Evolutionary conservation across 1,139 yeast species (phyloP).

Genomic region (Suhomyces taliae): DNA sequence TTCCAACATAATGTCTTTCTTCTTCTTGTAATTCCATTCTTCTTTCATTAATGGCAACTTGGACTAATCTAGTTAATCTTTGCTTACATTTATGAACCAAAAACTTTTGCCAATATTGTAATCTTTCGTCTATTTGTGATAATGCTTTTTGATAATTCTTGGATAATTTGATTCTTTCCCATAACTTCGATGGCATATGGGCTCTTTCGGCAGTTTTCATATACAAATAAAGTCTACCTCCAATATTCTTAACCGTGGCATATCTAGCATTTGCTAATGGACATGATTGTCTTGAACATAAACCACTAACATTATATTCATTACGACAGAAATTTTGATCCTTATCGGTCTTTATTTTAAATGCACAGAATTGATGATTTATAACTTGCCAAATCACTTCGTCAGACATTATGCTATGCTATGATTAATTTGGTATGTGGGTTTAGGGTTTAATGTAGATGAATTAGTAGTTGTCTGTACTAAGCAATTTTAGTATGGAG

Average conservation of each 20-base stretch:
- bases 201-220: slow-evolving; percentile 98
- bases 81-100: slow-evolving; percentile 93
- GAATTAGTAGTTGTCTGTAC: neutral
- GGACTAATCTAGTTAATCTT: slow-evolving; percentile 89
- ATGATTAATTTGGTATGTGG: neutral
- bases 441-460: neutral
- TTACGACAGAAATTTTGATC: slow-evolving; percentile 84
- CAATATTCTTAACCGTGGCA: slow-evolving; percentile 89
- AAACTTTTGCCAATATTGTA: slow-evolving; percentile 91
- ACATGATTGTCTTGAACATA: slow-evolving; percentile 90
- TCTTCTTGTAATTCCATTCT: slow-evolving; percentile 87
- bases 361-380: slow-evolving; percentile 87
- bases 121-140: slow-evolving; percentile 80
- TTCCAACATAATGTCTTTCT: slow-evolving; percentile 89
- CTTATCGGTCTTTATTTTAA: slow-evolving; percentile 76
- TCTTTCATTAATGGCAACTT: slow-evolving; percentile 95
- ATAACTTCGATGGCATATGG: slow-evolving; percentile 86
- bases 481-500: neutral
- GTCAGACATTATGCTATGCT: slow-evolving; percentile 39
- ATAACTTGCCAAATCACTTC: slow-evolving; percentile 89
- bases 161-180: slow-evolving; percentile 91
- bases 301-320: slow-evolving; percentile 86
- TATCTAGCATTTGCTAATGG: slow-evolving; percentile 95
- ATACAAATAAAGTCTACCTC: slow-evolving; percentile 84
- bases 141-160: slow-evolving; percentile 87